A percentile compares a stretch with the other conserved stretches of the same genome.
Conservation (phyloP, 192 early-diverging fungal species). For the Umbelopsis isabellina region DNA sequence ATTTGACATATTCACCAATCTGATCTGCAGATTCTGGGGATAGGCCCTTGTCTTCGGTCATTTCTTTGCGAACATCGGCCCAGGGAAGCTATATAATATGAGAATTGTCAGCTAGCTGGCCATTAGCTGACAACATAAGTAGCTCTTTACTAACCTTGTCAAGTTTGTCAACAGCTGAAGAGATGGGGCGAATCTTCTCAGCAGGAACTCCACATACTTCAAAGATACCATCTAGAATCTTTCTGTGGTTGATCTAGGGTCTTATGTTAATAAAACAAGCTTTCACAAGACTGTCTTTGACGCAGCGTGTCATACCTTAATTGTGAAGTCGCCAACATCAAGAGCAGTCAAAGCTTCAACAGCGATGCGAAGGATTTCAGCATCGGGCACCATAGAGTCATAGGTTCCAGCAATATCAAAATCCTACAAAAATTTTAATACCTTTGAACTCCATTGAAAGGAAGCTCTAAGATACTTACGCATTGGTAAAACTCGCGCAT, state of each 20-base stretch:
- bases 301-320: conserved; percentile 66
- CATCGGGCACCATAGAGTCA: conserved; percentile 97
- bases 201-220: conserved; percentile 92
- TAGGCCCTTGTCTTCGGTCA: conserved; percentile 93
- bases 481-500: conserved; percentile 99
- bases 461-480: conserved; percentile 47
- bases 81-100: conserved; percentile 66
- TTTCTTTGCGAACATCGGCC: conserved; percentile 92
- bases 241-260: conserved; percentile 86
- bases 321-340: conserved; percentile 85
- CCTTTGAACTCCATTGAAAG: not conserved
- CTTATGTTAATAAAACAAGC: not conserved
- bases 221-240: conserved; percentile 97
- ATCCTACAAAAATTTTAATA: conserved; percentile 58
- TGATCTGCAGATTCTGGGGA: conserved; percentile 77
- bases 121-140: not conserved
- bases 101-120: not conserved
- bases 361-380: conserved; percentile 83
- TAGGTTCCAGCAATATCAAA: conserved; percentile 96
- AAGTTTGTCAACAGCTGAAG: conserved; percentile 97
- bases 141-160: conserved; percentile 68
- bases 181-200: conserved; percentile 88
- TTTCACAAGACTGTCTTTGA: not conserved
- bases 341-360: conserved; percentile 80
- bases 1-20: conserved; percentile 91